phyloP scores from a whole-genome alignment of 225 moss, liverwort and hornwort genomes.

The Rhytidiadelphus loreus region DNA sequence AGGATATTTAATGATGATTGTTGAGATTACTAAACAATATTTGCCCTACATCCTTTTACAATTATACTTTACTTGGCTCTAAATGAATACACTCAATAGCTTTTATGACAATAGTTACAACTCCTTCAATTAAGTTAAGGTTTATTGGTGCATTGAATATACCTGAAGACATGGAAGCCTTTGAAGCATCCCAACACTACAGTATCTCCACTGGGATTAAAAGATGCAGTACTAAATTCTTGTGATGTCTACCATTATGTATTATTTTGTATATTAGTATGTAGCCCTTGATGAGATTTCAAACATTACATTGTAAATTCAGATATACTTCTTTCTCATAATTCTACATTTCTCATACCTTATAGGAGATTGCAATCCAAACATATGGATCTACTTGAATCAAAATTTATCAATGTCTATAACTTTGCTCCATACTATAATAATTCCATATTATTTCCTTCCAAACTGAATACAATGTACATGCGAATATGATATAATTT shows the following conservation, averaged over 20 bases:
- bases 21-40: neutral
- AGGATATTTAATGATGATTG: neutral
- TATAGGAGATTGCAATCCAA: neutral
- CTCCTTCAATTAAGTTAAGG: neutral
- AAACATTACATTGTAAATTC: neutral
- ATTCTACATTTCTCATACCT: neutral
- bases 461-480: neutral
- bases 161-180: slow-evolving; percentile 82
- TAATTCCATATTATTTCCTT: neutral
- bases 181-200: slow-evolving; percentile 72
- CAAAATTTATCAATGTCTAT: neutral
- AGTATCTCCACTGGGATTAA: slow-evolving; percentile 78
- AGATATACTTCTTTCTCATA: neutral
- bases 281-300: neutral
- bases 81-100: neutral
- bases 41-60: neutral
- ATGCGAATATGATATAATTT: neutral
- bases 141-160: neutral
- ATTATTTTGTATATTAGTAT: neutral
- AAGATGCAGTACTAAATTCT: slow-evolving; percentile 64
- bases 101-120: neutral
- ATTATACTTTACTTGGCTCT: too few relatives aligned
- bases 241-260: slow-evolving; percentile 30
- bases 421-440: neutral
- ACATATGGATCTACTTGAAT: neutral